Evolutionary conservation across 2,329 filamentous ascomycete genomes (phyloP).

Genomic region (Epichloe scottii): DNA sequence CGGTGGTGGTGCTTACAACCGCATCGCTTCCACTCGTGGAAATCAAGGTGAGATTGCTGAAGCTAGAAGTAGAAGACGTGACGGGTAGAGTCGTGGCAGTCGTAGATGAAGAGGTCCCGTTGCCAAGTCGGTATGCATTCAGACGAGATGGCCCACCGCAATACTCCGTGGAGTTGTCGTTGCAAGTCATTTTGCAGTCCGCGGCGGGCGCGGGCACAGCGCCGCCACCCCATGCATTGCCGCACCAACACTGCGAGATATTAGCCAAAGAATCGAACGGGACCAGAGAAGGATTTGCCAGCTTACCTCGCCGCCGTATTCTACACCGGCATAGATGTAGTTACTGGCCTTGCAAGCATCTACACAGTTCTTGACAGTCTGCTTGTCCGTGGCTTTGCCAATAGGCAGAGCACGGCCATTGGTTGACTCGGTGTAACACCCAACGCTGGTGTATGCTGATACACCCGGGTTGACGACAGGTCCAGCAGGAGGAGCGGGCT

Average conservation of each 20-base stretch:
- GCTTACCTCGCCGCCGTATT: slow-evolving; percentile 26
- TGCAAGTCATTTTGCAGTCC: slow-evolving; percentile 24
- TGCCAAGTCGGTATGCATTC: slow-evolving; percentile 21
- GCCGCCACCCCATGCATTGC: slow-evolving; percentile 16
- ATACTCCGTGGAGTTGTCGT: slow-evolving; percentile 23
- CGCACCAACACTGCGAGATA: slow-evolving; percentile 23
- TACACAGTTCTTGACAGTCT: slow-evolving; percentile 22
- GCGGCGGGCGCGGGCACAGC: slow-evolving; percentile 16
- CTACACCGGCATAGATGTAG: slow-evolving; percentile 22
- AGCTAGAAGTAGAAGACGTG: neutral
- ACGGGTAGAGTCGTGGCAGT: slow-evolving; percentile 16
- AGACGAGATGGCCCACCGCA: slow-evolving; percentile 23
- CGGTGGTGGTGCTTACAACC: slow-evolving; percentile 10
- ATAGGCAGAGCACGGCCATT: slow-evolving; percentile 20
- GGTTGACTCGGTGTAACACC: slow-evolving; percentile 25
- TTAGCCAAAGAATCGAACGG: neutral
- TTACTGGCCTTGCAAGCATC: slow-evolving; percentile 16
- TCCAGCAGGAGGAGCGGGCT: slow-evolving; percentile 8
- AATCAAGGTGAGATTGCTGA: neutral
- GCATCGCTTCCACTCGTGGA: neutral
- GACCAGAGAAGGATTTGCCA: neutral
- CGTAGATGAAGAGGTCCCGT: slow-evolving; percentile 14
- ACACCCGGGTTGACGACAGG: slow-evolving; percentile 27
- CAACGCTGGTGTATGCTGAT: slow-evolving; percentile 22
- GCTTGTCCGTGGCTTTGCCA: slow-evolving; percentile 11